These are phyloP conservation scores for Suillus discolor DNA, from an alignment of 768 basidiomycete species.

Conservation along the genomic window DNA sequence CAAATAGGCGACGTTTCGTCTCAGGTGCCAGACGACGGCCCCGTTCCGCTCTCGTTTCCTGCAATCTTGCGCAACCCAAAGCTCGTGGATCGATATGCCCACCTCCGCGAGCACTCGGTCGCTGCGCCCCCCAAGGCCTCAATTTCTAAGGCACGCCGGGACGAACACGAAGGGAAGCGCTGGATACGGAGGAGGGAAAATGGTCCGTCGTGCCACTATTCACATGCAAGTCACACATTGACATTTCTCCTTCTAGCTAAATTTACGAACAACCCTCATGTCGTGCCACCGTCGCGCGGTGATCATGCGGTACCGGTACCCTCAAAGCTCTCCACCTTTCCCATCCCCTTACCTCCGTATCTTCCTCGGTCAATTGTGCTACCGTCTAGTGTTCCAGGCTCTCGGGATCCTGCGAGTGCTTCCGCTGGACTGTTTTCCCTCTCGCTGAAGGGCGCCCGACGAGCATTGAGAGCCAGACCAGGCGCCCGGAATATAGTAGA, in stretches of 20 bases:
- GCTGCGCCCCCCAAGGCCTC: slow-evolving; percentile 17
- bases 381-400: slow-evolving; percentile 45
- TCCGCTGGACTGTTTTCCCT: slow-evolving; percentile 78
- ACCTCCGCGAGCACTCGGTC: slow-evolving; percentile 39
- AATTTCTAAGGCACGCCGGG: slow-evolving; percentile 46
- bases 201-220: slow-evolving; percentile 43
- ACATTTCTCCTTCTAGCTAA: slow-evolving; percentile 48
- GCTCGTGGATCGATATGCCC: slow-evolving; percentile 53
- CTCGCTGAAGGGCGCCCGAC: slow-evolving; percentile 74
- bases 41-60: slow-evolving; percentile 70
- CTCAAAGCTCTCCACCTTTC: slow-evolving; percentile 60
- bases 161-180: slow-evolving; percentile 76
- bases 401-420: slow-evolving; percentile 52
- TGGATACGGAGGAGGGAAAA: slow-evolving; percentile 80
- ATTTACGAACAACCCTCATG: slow-evolving; percentile 74
- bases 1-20: background rate
- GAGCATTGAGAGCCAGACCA: slow-evolving; percentile 58
- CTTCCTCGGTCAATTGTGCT: slow-evolving; percentile 62
- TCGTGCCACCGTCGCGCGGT: slow-evolving; percentile 58
- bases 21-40: slow-evolving; percentile 15
- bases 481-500: slow-evolving; percentile 59
- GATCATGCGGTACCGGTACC: slow-evolving; percentile 56
- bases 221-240: slow-evolving; percentile 3
- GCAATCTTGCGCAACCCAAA: slow-evolving; percentile 65
- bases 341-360: slow-evolving; percentile 71